Base-by-base conservation (phyloP, 106 monocot genomes). In the Hemerocallis citrina region DNA sequence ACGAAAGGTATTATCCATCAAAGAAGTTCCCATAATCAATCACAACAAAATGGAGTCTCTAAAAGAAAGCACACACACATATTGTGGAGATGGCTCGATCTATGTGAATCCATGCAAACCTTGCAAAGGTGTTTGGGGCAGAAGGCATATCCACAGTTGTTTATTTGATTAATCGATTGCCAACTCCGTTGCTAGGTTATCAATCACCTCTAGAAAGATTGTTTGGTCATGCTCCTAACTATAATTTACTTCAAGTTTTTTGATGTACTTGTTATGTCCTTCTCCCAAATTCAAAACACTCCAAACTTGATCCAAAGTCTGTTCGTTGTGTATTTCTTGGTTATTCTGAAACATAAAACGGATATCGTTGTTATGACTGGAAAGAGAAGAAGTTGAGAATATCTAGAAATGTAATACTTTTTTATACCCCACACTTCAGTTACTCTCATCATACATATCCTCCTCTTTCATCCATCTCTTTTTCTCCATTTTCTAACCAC, bases 401-500 rank as follows among this genome's bases (percentile, higher is more conserved):
- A 32, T 62, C 41, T 25, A 34, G 5, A 54, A 71, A 71, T 52
- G 52, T 52, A 6, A 0, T 33, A 20, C 62, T 62, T 42, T 33
- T 62, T 39, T 7, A 63, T 14, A 30, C 35, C 38, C 41, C 41
- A 34, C 39, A n/a, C n/a, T n/a, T n/a, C n/a, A n/a, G n/a, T n/a
- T 61, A 61, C 25, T 41, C 28, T 22, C 2, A 37, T 60, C 9
- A 34, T 60, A n/a, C 3, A 16, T 21, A 34, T 34, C 23, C 12
- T 27, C 22, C 8, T 32, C 30, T 0, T n/a, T 50, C 17, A 10
- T 7, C 12, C 10, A 11, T 24, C 34, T 30, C 34, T 52, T 54
- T 71, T 1, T 62, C 43, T 13, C 62, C 70, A 5, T 71, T 71
- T 62, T 28, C 59, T 46, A 32, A 69, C 33, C 10, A 5, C n/a